Base-by-base conservation (phyloP, 2,329 filamentous ascomycete species). In the Colletotrichum ledebouriae region DNA sequence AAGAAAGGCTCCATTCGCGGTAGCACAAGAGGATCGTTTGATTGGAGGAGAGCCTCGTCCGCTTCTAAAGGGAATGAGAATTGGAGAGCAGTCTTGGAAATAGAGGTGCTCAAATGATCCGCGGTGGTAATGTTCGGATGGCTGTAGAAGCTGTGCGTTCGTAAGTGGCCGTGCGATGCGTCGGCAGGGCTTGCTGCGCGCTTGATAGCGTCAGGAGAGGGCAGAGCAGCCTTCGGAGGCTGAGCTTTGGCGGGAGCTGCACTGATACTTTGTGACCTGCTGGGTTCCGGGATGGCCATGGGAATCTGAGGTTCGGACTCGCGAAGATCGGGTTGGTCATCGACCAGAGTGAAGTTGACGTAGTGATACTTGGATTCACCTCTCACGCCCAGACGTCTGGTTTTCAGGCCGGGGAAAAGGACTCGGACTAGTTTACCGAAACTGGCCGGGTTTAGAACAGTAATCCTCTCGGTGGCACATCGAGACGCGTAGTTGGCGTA, bases 331-430 rank as follows among this genome's bases (percentile, higher is more conserved):
- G 83, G 78, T 61, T 86, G 82, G 66, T 90, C 88, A 58, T 90
- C 88, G 47, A 83, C 80, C 58, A 91, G 79, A 12, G 82, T 83
- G 73, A 91, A 91, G 75, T 90, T 90, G 53, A 91, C 89, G 75
- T 99, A 99, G 79, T 99, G 96, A 78, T 99, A 99, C 78, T 99
- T 99, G 13, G 96, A 99, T 81, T 98, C 95, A 71, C 96, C 96
- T 60, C 96, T 90, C 53, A 98, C 94, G 71, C 96, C 96, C 12
- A 99, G 85, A 71, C 96, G 89, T 67, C 96, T 88, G 37, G 96
- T 99, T 80, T 97, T 95, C 22, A 99, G 90, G 47, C 94, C 95
- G 0, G 96, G 95, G 74, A 98, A 99, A 59, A 99, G 92, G 44
- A 99, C 95, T 37, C 96, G 90, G 39, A 99, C 96, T 49, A 99